Evolutionary conservation across 768 basidiomycete genomes (phyloP), one percentile per base, ranked within the genome.

Genomic region (Mrakia gelida): DNA sequence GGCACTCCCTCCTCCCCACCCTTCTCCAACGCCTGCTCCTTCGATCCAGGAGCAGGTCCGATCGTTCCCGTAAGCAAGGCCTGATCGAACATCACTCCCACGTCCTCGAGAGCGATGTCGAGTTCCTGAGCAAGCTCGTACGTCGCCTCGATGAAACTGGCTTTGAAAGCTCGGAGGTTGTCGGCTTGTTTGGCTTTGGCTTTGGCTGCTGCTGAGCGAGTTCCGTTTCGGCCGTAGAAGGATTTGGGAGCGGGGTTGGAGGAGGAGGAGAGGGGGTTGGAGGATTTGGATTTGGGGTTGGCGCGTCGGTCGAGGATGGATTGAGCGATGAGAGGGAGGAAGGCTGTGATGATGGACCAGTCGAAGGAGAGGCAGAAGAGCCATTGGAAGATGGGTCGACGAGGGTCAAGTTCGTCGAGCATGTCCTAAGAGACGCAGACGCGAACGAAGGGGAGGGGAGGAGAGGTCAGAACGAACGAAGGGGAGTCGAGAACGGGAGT

Each of bases 341-440:
- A 83, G 2, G 84, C 83, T 16, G 80, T 80, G 73, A 85, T 82
- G 38, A 84, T 79, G 30, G 75, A 43, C 85, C 85, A 85, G 80
- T 84, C 82, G 81, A 84, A 85, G 1, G 84, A 81, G 28, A 85
- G 80, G 45, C 82, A 81, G 81, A 83, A 85, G 7, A 85, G 80
- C 84, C 84, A 85, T 73, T 85, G 85, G 82, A 84, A 85, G 9
- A 82, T 83, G n/a, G 82, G 79, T 70, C 81, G 81, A n/a, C 81
- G 81, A 32, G 83, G 83, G 70, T 84, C 84, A 16, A 84, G 82
- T 75, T 84, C 82, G 45, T 77, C 76, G 34, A 84, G 73, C 32
- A 84, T 79, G 74, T 81, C 79, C 83, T 84, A 16, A 16, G 49
- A 52, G 49, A 45, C 9, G 75, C 11, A 16, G 45, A 49, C 9